These are phyloP conservation scores for Juncus effusus DNA, from an alignment of 176 grass and related monocot species.

Conservation along the genomic window DNA sequence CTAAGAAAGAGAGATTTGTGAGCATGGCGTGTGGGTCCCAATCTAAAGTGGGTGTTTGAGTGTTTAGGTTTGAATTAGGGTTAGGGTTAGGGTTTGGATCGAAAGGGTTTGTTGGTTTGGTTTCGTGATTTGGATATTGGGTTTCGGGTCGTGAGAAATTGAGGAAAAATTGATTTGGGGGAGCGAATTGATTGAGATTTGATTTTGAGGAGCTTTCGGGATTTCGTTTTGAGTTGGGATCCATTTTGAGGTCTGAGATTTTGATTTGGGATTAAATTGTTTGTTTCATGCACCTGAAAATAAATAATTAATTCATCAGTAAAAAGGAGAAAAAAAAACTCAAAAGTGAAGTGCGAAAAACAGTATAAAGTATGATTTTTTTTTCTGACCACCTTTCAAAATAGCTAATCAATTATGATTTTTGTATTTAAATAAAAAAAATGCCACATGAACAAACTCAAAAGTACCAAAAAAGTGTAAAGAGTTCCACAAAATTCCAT, in stretches of 20 bases:
- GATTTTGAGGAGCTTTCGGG: slow-evolving; percentile 41
- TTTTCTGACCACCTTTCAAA: no score
- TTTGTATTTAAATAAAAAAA: no score
- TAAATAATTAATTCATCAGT: not conserved
- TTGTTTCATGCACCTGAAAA: slow-evolving; percentile 29
- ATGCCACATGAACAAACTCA: not conserved
- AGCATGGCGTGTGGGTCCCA: slow-evolving; percentile 72
- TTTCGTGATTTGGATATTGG: slow-evolving; percentile 39
- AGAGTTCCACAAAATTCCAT: not conserved
- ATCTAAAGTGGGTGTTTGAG: slow-evolving; percentile 34
- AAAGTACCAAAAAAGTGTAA: slow-evolving; percentile 1
- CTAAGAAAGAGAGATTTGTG: slow-evolving; percentile 69
- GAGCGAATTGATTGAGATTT: slow-evolving; percentile 36
- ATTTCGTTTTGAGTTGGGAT: slow-evolving; percentile 32
- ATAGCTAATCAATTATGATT: no score
- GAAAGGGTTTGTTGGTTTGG: slow-evolving; percentile 39
- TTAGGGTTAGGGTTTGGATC: slow-evolving; percentile 32
- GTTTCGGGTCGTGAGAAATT: slow-evolving; percentile 34
- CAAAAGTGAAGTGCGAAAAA: no score
- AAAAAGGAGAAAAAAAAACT: not conserved
- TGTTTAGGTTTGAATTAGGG: slow-evolving; percentile 13
- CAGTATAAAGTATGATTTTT: no score
- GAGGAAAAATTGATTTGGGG: slow-evolving; percentile 40
- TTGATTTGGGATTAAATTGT: slow-evolving; percentile 28
- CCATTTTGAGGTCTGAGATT: slow-evolving; percentile 29